A percentile compares a stretch with the other conserved stretches of the same genome.
phyloP scores from a whole-genome alignment of 176 grass and related monocot genomes.

The Cenchrus americanus region DNA sequence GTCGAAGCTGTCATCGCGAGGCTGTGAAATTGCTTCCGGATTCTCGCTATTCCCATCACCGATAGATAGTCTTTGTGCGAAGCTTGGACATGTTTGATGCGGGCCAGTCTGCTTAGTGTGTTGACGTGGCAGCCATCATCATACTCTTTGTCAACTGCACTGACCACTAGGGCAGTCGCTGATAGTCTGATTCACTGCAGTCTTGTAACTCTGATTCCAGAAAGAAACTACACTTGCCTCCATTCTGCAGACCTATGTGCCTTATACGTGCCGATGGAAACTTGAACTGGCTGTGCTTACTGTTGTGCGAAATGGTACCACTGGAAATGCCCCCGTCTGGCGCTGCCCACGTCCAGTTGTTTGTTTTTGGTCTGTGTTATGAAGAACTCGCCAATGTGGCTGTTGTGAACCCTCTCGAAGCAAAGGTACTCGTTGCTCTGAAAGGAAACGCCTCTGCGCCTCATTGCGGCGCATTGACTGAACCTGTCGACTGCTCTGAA shows the following conservation, averaged over 20 bases:
- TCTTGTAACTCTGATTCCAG: not conserved
- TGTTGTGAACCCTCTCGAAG: too few species aligned
- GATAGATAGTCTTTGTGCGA: not conserved
- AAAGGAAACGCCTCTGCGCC: too few species aligned
- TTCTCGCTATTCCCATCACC: not conserved
- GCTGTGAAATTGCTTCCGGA: slow-evolving; percentile 37
- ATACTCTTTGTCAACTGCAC: not conserved
- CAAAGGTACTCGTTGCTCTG: too few species aligned
- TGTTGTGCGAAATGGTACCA: too few species aligned
- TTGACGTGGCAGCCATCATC: slow-evolving; percentile 12
- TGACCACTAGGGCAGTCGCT: slow-evolving; percentile 2
- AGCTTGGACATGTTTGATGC: not conserved
- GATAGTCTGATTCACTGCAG: slow-evolving; percentile 13
- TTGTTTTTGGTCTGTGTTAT: not conserved
- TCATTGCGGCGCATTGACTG: too few species aligned
- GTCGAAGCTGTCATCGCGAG: slow-evolving; percentile 73
- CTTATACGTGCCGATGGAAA: too few species aligned
- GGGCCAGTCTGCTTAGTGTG: not conserved
- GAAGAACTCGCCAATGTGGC: too few species aligned
- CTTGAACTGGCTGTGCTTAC: too few species aligned
- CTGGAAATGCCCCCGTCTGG: too few species aligned
- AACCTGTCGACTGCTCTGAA: too few species aligned
- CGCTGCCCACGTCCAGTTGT: too few species aligned
- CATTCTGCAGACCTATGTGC: too few species aligned
- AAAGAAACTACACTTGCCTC: not conserved